These are phyloP conservation scores for Cucurbita maxima DNA, from an alignment of 306 rosid genomes.

Conservation along the genomic window DNA sequence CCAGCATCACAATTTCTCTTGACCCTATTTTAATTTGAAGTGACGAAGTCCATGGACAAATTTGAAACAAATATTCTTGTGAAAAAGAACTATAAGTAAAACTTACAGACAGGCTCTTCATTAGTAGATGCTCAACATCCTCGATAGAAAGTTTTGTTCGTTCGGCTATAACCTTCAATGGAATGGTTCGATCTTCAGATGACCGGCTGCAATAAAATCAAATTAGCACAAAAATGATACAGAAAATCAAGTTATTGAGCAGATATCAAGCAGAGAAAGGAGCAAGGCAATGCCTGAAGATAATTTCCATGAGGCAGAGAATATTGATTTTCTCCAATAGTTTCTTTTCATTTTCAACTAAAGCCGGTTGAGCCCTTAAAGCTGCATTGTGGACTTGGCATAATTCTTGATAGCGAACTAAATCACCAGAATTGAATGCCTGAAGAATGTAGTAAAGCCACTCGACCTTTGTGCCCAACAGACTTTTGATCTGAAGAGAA, in stretches of 20 bases:
- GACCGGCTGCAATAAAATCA: constrained; percentile 64
- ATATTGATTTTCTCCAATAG: constrained; percentile 90
- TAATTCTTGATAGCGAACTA: constrained; percentile 79
- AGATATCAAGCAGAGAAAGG: not conserved
- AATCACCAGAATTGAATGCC: constrained; percentile 92
- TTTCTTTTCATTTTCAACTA: constrained; percentile 79
- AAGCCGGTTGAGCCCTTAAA: constrained; percentile 83
- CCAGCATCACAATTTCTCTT: not conserved
- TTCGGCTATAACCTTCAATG: constrained; percentile 78
- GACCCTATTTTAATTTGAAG: not conserved
- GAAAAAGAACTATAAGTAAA: not conserved
- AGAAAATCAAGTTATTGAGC: not conserved
- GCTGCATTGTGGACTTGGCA: constrained; percentile 85
- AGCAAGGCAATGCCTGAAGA: constrained; percentile 56
- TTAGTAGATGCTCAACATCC: constrained; percentile 93
- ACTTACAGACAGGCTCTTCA: constrained; percentile 98
- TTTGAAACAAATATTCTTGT: not conserved
- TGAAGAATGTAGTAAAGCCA: constrained; percentile 97
- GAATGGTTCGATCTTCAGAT: constrained; percentile 90
- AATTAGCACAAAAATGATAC: not conserved
- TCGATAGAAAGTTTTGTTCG: constrained; percentile 89
- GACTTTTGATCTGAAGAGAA: constrained; percentile 58
- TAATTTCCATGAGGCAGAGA: constrained; percentile 98
- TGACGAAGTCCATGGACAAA: not conserved
- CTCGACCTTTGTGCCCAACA: constrained; percentile 87